Conservation (phyloP, 805 yeast species). For the Candida taoyuanica region DNA sequence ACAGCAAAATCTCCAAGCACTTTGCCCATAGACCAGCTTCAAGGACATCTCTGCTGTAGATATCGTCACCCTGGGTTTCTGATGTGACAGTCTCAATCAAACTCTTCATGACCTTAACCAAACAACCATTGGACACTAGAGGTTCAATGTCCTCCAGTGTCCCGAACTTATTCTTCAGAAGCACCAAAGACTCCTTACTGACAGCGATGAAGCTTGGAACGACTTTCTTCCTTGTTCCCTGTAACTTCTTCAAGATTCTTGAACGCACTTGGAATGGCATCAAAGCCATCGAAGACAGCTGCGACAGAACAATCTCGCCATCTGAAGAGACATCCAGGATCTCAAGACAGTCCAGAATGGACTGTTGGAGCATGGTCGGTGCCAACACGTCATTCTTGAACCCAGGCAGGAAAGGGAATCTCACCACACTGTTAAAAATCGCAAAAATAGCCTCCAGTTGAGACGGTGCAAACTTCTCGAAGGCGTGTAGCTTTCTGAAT, state of each 20-base stretch:
- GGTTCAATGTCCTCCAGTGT: slow-evolving; percentile 28
- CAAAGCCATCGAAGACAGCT: slow-evolving; percentile 46
- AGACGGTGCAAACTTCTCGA: slow-evolving; percentile 30
- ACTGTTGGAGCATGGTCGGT: slow-evolving; percentile 59
- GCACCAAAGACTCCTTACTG: slow-evolving; percentile 42
- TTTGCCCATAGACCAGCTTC: slow-evolving; percentile 49
- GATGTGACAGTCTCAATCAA: slow-evolving; percentile 48
- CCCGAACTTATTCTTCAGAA: slow-evolving; percentile 37
- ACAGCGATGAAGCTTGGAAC: slow-evolving; percentile 64
- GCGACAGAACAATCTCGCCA: slow-evolving; percentile 47
- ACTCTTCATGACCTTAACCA: slow-evolving; percentile 43
- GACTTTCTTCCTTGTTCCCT: slow-evolving; percentile 34
- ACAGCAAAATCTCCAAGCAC: slow-evolving; percentile 39
- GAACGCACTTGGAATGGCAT: slow-evolving; percentile 60
- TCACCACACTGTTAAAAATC: slow-evolving; percentile 59
- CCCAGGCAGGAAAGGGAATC: slow-evolving; percentile 69
- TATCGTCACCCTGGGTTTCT: slow-evolving; percentile 33
- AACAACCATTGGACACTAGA: slow-evolving; percentile 40
- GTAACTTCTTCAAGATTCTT: slow-evolving; percentile 51
- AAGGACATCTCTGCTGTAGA: slow-evolving; percentile 6
- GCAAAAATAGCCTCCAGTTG: slow-evolving; percentile 47
- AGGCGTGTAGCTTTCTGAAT: slow-evolving; percentile 44
- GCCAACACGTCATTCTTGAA: slow-evolving; percentile 48
- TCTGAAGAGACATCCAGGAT: slow-evolving; percentile 28
- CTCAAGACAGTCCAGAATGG: slow-evolving; percentile 48